Evolutionary conservation across 2,329 filamentous ascomycete species (phyloP), one percentile per base, ranked within the genome.

Genomic region (Botryotinia narcissicola): DNA sequence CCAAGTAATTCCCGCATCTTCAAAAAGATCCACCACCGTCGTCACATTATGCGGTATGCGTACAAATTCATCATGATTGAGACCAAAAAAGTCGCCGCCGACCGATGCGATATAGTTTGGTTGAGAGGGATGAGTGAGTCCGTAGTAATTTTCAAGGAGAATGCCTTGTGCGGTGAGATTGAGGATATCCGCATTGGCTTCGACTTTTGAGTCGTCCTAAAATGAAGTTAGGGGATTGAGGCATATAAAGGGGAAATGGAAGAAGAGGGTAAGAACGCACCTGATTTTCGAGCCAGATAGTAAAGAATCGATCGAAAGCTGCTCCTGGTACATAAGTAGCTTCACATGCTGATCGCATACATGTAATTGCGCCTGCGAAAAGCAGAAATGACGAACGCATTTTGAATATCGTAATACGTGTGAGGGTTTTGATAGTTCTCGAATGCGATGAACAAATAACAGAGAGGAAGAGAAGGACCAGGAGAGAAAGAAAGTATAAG

Each of bases 261-360:
- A 60, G 35, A 54, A 48, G 29, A 44, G 14, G 46, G 40, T 35
- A 37, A 12, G 8, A 7, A 37, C 74, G 29, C 68, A 80, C 80
- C 71, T 87, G 89, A 78, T 90, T 90, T 81, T 90, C 89, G n/a
- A 90, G 81, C 87, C 88, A 91, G 78, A 91, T 87, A 74, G 88
- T 85, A 62, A 88, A 85, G 74, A 90, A 88, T 35, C 88, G 86
- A 78, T 90, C 85, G 77, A 90, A 90, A 0, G 84, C 86, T 74
- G 85, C 84, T n/a, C 89, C 89, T 7, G 78, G 78, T 44, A 80
- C 78, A 62, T 63, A 71, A n/a, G 64, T 57, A n/a, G 72, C 66
- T 60, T 66, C 25, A 25, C 35, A 63, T 32, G 20, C 37, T 48
- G 59, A 64, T 66, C 32, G 44, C 22, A 51, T 62, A 18, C 16